Percentiles rank a stretch among this genome's conserved stretches.
These are phyloP conservation scores for Fusarium sp. DNA, from an alignment of 2,329 filamentous ascomycete genomes.

Conservation along the genomic window DNA sequence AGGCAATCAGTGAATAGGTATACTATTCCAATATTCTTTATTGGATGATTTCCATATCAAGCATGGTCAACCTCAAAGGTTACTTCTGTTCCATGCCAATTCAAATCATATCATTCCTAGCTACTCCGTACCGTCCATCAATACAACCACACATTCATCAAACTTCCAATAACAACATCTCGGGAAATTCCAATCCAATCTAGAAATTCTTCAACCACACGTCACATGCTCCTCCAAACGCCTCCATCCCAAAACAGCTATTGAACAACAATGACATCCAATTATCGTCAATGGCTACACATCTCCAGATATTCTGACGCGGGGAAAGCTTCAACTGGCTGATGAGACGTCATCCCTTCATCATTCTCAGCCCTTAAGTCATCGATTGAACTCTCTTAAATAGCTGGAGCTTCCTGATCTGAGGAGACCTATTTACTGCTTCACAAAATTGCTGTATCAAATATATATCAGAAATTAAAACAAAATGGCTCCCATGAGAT, in stretches of 20 bases:
- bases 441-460: neutral
- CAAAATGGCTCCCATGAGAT: slow-evolving; percentile 34
- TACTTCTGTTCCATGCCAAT: neutral
- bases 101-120: neutral
- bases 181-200: slow-evolving; percentile 13
- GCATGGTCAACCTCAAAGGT: neutral
- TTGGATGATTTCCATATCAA: no score
- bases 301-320: slow-evolving; percentile 9
- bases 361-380: slow-evolving; percentile 35
- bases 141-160: neutral
- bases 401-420: slow-evolving; percentile 1
- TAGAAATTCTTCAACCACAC: neutral
- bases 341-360: slow-evolving; percentile 41
- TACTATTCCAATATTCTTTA: neutral
- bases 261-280: slow-evolving; percentile 19
- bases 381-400: slow-evolving; percentile 15
- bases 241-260: slow-evolving; percentile 19
- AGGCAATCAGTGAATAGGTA: neutral
- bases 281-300: slow-evolving; percentile 19
- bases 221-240: slow-evolving; percentile 6
- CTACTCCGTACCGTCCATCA: neutral
- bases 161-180: neutral
- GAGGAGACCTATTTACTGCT: neutral
- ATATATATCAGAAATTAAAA: neutral
- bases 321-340: slow-evolving; percentile 20